Conservation (phyloP, 345 rosid species). For the Gossypium bickii region DNA sequence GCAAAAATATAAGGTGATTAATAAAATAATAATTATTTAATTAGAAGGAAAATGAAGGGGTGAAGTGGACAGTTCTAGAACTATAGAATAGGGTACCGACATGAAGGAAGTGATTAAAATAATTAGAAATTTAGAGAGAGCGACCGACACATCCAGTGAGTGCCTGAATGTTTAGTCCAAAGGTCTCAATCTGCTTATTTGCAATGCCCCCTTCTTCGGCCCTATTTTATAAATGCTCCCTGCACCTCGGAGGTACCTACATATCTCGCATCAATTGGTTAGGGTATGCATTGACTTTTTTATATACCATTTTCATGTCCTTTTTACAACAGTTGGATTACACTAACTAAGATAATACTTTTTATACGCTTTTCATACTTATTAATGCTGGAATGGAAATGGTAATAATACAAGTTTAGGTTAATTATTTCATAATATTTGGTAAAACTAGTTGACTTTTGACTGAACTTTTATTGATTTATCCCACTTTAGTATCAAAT, state of each 20-base stretch:
- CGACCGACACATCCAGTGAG: neutral
- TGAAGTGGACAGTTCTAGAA: too few relatives aligned
- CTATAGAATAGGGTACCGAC: too few relatives aligned
- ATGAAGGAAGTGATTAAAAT: neutral
- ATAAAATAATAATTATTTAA: too few relatives aligned
- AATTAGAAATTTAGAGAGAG: neutral
- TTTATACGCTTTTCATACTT: neutral
- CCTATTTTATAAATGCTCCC: slow-evolving; percentile 6
- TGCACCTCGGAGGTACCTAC: neutral
- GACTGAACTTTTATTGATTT: neutral
- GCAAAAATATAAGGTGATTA: too few relatives aligned
- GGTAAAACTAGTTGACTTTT: neutral
- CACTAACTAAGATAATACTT: neutral
- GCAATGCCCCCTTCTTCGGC: neutral
- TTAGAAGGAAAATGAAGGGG: too few relatives aligned
- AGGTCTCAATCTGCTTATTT: neutral
- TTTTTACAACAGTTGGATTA: neutral
- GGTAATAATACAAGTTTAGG: neutral
- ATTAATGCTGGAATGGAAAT: neutral
- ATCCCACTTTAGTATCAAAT: neutral
- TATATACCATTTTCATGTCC: neutral
- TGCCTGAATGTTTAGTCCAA: too few relatives aligned
- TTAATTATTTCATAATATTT: neutral
- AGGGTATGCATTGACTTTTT: neutral
- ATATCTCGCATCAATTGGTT: neutral